Evolutionary conservation across 768 basidiomycete species (phyloP), one percentile per base, ranked within the genome.

Genomic region (Panus rudis): DNA sequence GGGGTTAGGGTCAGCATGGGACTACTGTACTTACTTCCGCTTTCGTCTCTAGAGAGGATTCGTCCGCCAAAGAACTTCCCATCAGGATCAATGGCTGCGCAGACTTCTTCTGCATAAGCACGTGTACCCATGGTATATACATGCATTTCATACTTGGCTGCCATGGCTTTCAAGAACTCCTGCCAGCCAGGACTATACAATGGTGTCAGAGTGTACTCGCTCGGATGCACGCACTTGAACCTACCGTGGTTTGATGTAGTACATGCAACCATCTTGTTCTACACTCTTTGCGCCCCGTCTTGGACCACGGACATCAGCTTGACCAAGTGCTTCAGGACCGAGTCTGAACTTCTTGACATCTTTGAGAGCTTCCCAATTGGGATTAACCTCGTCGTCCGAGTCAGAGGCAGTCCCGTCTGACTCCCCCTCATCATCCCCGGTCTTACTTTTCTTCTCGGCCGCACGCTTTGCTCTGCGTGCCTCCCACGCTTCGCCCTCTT

Each of bases 91-190:
- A 99, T 90, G 21, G 90, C 84, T 37, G 84, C 78, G 62, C 92
- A 96, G 16, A 98, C 94, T 61, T 92, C 78, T 63, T 92, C 88
- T 27, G 96, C 96, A 63, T 98, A 99, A 34, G 91, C 84, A 34
- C 96, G 81, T 20, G 94, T 97, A 42, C 96, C 96, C 93, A 98
- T 98, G 19, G 94, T 99, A 64, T 99, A 99, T 37, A 99, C 93
- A 61, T 98, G 96, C 92, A 98, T 92, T 66, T 98, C 93, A 63
- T 94, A 99, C 57, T 86, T 81, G 39, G 69, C 66, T 26, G 86
- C 75, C 51, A 85, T 75, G 34, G 72, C 70, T 47, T 68, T 66
- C 41, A 99, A 70, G 62, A 99, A 98, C 37, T 78, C 72, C 43
- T 71, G 66, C 66, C 92, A 76, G n/a, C 91, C 89, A 6, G 92